These are phyloP conservation scores for Pichia deserticola DNA, from an alignment of 805 yeast species.

Conservation along the genomic window DNA sequence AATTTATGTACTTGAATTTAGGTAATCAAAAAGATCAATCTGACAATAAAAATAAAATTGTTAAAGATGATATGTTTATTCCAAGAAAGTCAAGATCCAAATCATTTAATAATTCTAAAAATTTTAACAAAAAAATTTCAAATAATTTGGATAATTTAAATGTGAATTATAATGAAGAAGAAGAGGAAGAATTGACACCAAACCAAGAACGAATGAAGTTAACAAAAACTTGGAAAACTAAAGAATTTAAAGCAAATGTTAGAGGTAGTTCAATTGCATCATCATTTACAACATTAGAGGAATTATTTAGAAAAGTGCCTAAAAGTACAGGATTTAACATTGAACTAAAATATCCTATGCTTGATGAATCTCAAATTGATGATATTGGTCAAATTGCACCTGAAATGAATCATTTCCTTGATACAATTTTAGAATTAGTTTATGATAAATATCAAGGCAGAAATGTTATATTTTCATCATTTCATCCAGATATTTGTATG, in stretches of 20 bases:
- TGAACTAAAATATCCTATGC: slow-evolving; percentile 92
- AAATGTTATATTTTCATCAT: slow-evolving; percentile 84
- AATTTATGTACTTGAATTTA: slow-evolving; percentile 57
- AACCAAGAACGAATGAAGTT: slow-evolving; percentile 63
- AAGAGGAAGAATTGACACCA: slow-evolving; percentile 30
- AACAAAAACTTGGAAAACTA: slow-evolving; percentile 81
- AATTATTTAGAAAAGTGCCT: slow-evolving; percentile 76
- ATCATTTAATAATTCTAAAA: slow-evolving; percentile 27
- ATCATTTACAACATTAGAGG: slow-evolving; percentile 81
- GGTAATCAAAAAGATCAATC: slow-evolving; percentile 12
- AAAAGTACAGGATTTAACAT: slow-evolving; percentile 84
- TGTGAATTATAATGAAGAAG: background rate
- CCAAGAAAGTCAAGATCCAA: slow-evolving; percentile 27
- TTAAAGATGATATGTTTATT: slow-evolving; percentile 26
- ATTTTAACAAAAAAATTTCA: background rate
- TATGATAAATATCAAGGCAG: slow-evolving; percentile 74
- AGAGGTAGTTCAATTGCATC: slow-evolving; percentile 89
- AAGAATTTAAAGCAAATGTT: slow-evolving; percentile 87
- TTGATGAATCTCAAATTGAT: slow-evolving; percentile 85
- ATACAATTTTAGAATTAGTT: slow-evolving; percentile 72
- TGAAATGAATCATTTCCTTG: slow-evolving; percentile 83
- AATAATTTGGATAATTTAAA: background rate
- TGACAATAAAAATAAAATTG: slow-evolving; percentile 13
- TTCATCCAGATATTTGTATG: slow-evolving; percentile 90
- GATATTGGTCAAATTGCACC: slow-evolving; percentile 79